Base-by-base conservation (phyloP, 176 grass and related monocot genomes). In the Avena insularis region DNA sequence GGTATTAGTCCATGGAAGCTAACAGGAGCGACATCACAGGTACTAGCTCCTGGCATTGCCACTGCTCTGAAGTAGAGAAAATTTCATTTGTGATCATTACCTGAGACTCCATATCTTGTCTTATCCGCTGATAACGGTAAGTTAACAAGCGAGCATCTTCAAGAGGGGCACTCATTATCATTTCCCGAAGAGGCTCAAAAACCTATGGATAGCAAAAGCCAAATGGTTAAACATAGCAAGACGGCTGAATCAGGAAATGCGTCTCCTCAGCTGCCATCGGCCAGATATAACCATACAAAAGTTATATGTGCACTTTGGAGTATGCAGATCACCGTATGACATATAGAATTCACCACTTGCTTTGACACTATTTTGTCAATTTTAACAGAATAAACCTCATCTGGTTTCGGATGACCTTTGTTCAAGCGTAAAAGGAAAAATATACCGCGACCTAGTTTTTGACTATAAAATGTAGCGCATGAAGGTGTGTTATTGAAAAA, bases 61-160 rank as follows among this genome's bases (percentile, higher is more conserved):
- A 53, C 47, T 76, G 46, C 48, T 76, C 47, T 75, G 21, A 11
- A 79, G 12, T 75, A 83, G 8, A 56, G 14, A 29, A 71, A 79
- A 17, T 47, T 73, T 38, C 10, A 19, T 35, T 38, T 75, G 36
- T 19, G 49, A 51, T 64, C 12, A 45, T 80, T 91, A 99, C 97
- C 94, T 99, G 97, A 75, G 97, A 94, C 49, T 99, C 97, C 89
- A 96, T 91, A 87, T 99, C 97, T 87, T 99, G 97, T 91, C 97
- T 99, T 77, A 99, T 99, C 56, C 89, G 87, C 83, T 94, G 91
- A 74, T 99, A 99, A 60, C 91, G 97, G 66, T 99, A 94, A 88
- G 94, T 93, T 83, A 99, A 89, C 53, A 96, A 81, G 66, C 94
- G 93, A 58, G 92, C 97, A 86, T 99, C 97, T 90, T 99, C 97